phyloP scores from a whole-genome alignment of 2,329 filamentous ascomycete genomes.

The Alternaria arbusti region DNA sequence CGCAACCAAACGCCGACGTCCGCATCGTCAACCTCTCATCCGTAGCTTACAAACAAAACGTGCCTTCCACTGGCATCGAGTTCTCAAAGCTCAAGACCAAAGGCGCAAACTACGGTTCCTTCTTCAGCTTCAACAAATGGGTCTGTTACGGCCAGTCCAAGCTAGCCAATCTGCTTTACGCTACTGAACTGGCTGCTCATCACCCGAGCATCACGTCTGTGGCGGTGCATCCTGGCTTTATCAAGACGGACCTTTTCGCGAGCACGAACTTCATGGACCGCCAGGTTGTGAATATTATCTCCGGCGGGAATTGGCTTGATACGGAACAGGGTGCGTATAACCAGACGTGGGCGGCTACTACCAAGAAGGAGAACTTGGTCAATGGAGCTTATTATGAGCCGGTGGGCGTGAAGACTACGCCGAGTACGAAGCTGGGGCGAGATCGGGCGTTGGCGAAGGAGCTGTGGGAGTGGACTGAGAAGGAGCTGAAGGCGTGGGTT shows the following conservation, averaged over 20 bases:
- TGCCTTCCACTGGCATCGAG: conserved; percentile 38
- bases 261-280: conserved; percentile 31
- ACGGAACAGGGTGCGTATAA: conserved; percentile 46
- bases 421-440: conserved; percentile 24
- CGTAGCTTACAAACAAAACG: conserved; percentile 28
- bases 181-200: conserved; percentile 49
- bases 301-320: not conserved
- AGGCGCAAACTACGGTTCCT: conserved; percentile 30
- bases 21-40: conserved; percentile 54
- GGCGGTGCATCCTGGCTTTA: conserved; percentile 57
- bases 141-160: conserved; percentile 58
- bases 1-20: conserved; percentile 49
- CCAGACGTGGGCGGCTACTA: conserved; percentile 52
- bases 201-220: conserved; percentile 55
- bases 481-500: conserved; percentile 29
- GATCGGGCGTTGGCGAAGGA: conserved; percentile 42
- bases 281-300: not conserved
- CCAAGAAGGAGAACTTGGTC: conserved; percentile 38
- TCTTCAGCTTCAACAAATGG: conserved; percentile 39
- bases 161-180: conserved; percentile 58
- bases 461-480: conserved; percentile 49
- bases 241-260: conserved; percentile 53
- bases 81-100: conserved; percentile 23
- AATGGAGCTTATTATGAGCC: conserved; percentile 54
- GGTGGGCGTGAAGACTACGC: conserved; percentile 29